phyloP scores from a whole-genome alignment of 2,329 filamentous ascomycete species.

The Bertia moriformis region DNA sequence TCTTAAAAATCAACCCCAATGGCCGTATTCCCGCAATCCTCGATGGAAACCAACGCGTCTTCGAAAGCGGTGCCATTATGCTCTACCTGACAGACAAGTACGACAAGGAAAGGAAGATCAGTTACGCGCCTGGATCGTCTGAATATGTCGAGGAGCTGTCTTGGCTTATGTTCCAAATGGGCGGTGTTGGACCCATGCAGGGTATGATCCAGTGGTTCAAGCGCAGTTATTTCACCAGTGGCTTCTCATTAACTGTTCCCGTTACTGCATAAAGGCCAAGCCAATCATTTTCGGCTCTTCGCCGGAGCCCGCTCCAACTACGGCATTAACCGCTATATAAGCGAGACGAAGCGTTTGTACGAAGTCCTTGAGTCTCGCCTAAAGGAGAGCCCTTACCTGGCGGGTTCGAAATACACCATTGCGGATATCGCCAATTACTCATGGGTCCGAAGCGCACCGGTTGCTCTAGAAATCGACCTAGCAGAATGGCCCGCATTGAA shows the following conservation, averaged over 20 bases:
- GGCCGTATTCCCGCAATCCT: constrained; percentile 80
- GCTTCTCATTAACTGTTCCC: too few relatives aligned
- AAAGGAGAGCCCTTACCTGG: constrained; percentile 36
- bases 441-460: constrained; percentile 39
- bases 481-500: neutral
- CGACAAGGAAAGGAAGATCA: constrained; percentile 69
- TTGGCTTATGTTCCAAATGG: constrained; percentile 71
- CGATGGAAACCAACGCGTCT: constrained; percentile 62
- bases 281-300: constrained; percentile 73
- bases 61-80: constrained; percentile 73
- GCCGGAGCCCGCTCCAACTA: constrained; percentile 73
- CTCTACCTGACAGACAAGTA: constrained; percentile 74
- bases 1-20: constrained; percentile 82
- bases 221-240: too few relatives aligned
- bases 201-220: too few relatives aligned
- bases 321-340: constrained; percentile 67
- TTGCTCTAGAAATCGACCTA: neutral
- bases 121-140: constrained; percentile 55
- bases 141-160: constrained; percentile 70
- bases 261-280: too few relatives aligned
- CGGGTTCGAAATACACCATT: constrained; percentile 56
- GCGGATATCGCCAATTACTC: constrained; percentile 73
- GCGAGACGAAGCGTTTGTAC: constrained; percentile 74
- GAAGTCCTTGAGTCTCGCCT: constrained; percentile 63
- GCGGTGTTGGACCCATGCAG: constrained; percentile 71